phyloP scores from a whole-genome alignment of 148 eudicot genomes.

The Arctostaphylos glauca region DNA sequence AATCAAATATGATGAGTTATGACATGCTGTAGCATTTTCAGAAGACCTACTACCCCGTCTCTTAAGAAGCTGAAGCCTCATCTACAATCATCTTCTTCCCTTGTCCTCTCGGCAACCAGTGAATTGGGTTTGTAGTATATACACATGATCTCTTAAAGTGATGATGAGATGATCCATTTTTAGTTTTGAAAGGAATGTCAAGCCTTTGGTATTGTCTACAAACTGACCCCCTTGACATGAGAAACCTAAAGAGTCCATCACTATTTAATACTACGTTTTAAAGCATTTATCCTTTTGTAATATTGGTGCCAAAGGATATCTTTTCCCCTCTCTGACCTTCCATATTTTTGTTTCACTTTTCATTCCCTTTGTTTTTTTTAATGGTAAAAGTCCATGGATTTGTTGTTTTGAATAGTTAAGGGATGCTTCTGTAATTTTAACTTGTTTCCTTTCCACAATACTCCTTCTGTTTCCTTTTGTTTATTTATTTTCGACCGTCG shows the following conservation, averaged over 20 bases:
- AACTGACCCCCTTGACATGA: too few species aligned
- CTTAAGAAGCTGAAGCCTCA: background rate
- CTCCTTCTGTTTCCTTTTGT: background rate
- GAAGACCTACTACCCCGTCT: background rate
- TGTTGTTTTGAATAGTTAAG: background rate
- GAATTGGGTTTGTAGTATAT: constrained; percentile 1
- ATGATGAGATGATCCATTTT: background rate
- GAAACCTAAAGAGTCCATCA: background rate
- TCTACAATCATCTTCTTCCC: background rate
- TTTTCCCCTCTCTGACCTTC: background rate
- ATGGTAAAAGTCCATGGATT: background rate
- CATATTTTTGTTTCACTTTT: background rate
- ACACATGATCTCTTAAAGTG: background rate
- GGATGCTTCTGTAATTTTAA: background rate
- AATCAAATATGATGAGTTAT: background rate
- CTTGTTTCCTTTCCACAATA: background rate
- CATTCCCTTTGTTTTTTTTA: background rate
- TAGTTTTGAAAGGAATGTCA: background rate
- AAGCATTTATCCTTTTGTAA: background rate
- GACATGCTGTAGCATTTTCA: background rate
- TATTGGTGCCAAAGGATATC: background rate
- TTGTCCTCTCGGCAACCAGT: background rate
- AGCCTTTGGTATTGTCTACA: background rate
- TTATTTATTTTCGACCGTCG: background rate
- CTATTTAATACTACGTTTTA: background rate